phyloP scores from a whole-genome alignment of 495 filamentous ascomycete genomes.

The Lasiosphaeria hispida region DNA sequence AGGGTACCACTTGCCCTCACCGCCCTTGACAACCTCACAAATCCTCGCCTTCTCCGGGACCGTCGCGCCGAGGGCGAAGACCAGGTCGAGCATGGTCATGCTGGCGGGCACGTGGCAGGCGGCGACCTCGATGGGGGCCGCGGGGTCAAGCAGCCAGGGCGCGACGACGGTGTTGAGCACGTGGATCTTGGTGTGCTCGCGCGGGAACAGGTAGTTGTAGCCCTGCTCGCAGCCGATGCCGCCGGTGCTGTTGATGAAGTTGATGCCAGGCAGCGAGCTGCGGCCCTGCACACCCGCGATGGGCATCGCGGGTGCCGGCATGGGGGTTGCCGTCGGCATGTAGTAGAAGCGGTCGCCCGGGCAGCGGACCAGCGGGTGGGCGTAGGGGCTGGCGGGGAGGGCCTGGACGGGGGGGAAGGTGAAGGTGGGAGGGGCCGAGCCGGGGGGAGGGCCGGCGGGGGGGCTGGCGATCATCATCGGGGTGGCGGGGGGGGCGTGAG shows the following conservation, averaged over 20 bases:
- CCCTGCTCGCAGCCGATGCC: conserved; percentile 52
- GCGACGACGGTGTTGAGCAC: conserved; percentile 40
- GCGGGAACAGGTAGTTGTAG: conserved; percentile 52
- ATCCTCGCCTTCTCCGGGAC: conserved; percentile 43
- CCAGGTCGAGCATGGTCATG: conserved; percentile 42
- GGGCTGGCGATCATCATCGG: neutral
- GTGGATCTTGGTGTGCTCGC: conserved; percentile 48
- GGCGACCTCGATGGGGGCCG: conserved; percentile 29
- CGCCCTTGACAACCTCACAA: conserved; percentile 40
- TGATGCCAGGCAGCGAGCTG: conserved; percentile 48
- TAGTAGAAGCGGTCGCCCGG: too few relatives aligned
- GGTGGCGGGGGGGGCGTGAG: neutral
- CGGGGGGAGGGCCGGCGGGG: too few relatives aligned
- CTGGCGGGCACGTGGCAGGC: conserved; percentile 41
- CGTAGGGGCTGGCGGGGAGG: too few relatives aligned
- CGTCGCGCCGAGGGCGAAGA: conserved; percentile 44
- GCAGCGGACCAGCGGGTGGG: too few relatives aligned
- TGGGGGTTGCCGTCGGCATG: neutral
- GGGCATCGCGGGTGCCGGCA: neutral
- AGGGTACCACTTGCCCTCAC: conserved; percentile 39
- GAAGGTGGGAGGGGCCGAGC: too few relatives aligned
- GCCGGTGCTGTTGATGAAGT: conserved; percentile 55
- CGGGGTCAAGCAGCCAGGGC: conserved; percentile 42
- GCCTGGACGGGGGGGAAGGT: too few relatives aligned
- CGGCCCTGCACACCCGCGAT: conserved; percentile 11